Evolutionary conservation across 164 flowering plant species (phyloP), one percentile per base, ranked within the genome.

Genomic region (Vitis rupestris): DNA sequence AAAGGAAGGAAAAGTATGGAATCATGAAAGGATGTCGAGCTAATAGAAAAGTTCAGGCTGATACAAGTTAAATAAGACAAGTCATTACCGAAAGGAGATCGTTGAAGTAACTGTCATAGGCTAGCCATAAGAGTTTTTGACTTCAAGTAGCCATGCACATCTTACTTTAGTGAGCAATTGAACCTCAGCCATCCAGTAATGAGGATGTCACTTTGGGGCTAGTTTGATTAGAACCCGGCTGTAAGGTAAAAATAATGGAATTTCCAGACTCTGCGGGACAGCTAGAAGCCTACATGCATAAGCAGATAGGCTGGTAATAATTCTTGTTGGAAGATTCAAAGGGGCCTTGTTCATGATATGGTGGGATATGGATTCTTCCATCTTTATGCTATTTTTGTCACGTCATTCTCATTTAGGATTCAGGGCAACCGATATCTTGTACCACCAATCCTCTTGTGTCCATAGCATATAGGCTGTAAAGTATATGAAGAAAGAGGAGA

Each of bases 301-400:
- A 5, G 65, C 52, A 23, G 27, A 23, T 23, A 23, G 27, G 27
- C 27, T 23, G 44, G 6, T 63, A 9, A 63, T 48, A 19, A 16
- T 48, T 63, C 15, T 29, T 37, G 15, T 31, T 61, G 19, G n/a
- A 37, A 64, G 66, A 64, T 64, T 64, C 55, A 64, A 19, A 16
- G 55, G 53, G 54, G 17, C 66, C 66, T 48, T 13, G 23, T 16
- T 50, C 1, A 1, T 31, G 5, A 13, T 50, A 48, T 64, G 54
- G 55, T 64, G 19, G 55, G 55, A 63, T 17, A 49, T 16, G 30
- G 54, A 63, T 63, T 63, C 66, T 50, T 50, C 30, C 12, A 50
- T 64, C 31, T 64, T 64, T 17, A 16, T 49, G 54, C 66, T 12
- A 5, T 64, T 64, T 19, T 49, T 23, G 11, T 64, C 65, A 49